Conservation (phyloP, 768 basidiomycete genomes). For the Asterophora parasitica region DNA sequence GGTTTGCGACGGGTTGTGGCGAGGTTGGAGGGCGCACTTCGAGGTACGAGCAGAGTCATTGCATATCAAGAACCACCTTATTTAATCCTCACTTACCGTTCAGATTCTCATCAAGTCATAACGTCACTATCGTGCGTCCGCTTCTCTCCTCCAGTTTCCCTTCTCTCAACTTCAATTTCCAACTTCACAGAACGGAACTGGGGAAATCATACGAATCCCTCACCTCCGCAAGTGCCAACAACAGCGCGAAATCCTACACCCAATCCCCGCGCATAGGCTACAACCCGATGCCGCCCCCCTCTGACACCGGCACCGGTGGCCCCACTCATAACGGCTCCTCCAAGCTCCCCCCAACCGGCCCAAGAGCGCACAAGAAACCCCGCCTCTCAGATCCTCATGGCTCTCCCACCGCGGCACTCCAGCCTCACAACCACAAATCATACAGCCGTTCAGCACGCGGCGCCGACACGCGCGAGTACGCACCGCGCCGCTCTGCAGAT, state of each 20-base stretch:
- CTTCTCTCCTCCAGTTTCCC: conserved; percentile 9
- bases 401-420: conserved; percentile 26
- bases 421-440: conserved; percentile 23
- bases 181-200: conserved; percentile 55
- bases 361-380: conserved; percentile 76
- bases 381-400: conserved; percentile 55
- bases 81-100: conserved; percentile 10
- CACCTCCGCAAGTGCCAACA: conserved; percentile 35
- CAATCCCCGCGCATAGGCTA: conserved; percentile 46
- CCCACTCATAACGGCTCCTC: conserved; percentile 21
- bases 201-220: conserved; percentile 71
- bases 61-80: not conserved
- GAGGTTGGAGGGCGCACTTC: conserved; percentile 69
- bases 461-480: conserved; percentile 20
- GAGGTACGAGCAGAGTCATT: conserved; percentile 45
- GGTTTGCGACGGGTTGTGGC: conserved; percentile 62
- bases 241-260: conserved; percentile 33
- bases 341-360: conserved; percentile 71
- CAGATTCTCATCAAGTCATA: conserved; percentile 78
- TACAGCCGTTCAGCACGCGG: conserved; percentile 14
- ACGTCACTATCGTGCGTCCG: conserved; percentile 63
- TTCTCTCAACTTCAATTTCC: conserved; percentile 11
- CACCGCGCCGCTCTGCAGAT: conserved; percentile 19
- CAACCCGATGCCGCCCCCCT: conserved; percentile 26
- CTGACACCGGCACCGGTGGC: conserved; percentile 17